These are phyloP conservation scores for Epichloe baconii DNA, from an alignment of 2,329 filamentous ascomycete species.

Conservation along the genomic window DNA sequence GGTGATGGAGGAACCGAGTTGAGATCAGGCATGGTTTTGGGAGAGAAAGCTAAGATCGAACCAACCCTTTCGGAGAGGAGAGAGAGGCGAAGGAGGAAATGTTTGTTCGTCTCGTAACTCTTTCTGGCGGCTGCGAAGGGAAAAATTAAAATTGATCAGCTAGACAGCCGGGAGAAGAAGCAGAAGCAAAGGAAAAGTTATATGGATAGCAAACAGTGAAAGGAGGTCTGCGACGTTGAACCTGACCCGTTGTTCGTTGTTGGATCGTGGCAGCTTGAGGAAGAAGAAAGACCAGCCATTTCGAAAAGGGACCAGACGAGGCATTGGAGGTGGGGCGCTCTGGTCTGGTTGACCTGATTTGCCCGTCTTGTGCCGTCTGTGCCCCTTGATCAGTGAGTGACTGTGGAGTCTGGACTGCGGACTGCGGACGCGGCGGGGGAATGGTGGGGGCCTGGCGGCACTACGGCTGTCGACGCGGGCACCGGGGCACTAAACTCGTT, in stretches of 20 bases:
- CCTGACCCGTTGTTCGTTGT: background rate
- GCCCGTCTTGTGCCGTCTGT: too few species aligned
- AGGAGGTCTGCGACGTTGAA: background rate
- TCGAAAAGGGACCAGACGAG: background rate
- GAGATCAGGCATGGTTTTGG: slow-evolving; percentile 35
- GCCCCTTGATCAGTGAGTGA: too few species aligned
- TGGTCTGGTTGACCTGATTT: too few species aligned
- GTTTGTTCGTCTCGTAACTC: background rate
- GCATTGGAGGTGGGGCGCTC: background rate
- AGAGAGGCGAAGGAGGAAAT: background rate
- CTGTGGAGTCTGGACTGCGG: too few species aligned
- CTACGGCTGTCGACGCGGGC: background rate
- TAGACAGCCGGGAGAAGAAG: background rate
- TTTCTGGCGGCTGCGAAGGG: background rate
- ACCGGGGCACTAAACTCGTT: background rate
- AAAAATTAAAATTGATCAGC: background rate
- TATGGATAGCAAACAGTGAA: too few species aligned
- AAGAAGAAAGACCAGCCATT: background rate
- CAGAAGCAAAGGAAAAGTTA: background rate
- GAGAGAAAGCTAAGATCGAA: background rate
- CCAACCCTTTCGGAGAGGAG: slow-evolving; percentile 1
- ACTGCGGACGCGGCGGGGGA: too few species aligned
- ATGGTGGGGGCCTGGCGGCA: too few species aligned
- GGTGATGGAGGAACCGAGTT: slow-evolving; percentile 42
- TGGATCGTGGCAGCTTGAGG: background rate